Percentiles rank a stretch among this genome's conserved stretches.
Conservation (phyloP, 192 early-diverging fungal species). For the Coemansia brasiliensis region DNA sequence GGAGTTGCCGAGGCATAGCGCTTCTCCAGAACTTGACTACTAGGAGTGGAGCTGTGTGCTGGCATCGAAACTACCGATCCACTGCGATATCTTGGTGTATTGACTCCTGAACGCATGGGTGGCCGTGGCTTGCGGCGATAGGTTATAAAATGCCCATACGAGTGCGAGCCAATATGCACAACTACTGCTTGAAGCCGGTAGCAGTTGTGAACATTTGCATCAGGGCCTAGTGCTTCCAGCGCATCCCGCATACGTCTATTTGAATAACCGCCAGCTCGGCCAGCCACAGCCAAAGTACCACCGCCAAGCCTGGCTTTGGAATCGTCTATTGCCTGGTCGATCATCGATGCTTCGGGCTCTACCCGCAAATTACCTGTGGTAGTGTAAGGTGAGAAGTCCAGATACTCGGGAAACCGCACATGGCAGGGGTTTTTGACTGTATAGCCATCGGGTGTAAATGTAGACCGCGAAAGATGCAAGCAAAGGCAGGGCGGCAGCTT, state of each 20-base stretch:
- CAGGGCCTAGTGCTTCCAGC: slow-evolving; percentile 31
- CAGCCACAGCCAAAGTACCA: background rate
- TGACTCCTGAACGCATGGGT: slow-evolving; percentile 44
- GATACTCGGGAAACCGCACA: slow-evolving; percentile 74
- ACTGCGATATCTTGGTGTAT: slow-evolving; percentile 49
- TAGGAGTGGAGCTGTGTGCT: background rate
- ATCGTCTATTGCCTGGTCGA: slow-evolving; percentile 13
- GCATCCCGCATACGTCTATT: slow-evolving; percentile 35
- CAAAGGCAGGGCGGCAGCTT: slow-evolving; percentile 74
- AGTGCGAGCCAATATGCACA: slow-evolving; percentile 87
- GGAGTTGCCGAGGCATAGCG: slow-evolving; percentile 23
- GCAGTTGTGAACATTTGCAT: slow-evolving; percentile 42
- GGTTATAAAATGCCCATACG: slow-evolving; percentile 93
- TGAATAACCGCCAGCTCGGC: slow-evolving; percentile 2
- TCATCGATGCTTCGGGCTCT: slow-evolving; percentile 59
- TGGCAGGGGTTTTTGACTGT: slow-evolving; percentile 80
- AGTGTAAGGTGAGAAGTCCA: slow-evolving; percentile 72
- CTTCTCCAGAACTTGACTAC: slow-evolving; percentile 18
- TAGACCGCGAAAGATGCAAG: slow-evolving; percentile 82
- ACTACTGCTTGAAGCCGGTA: slow-evolving; percentile 84
- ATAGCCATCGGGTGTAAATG: slow-evolving; percentile 69
- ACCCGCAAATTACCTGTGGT: slow-evolving; percentile 62
- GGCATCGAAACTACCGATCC: slow-evolving; percentile 29
- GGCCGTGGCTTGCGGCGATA: slow-evolving; percentile 64
- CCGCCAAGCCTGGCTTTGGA: background rate